Percentiles rank a stretch among this genome's conserved stretches.
These are phyloP conservation scores for Lactarius psammicola DNA, from an alignment of 768 basidiomycete genomes.

Conservation along the genomic window DNA sequence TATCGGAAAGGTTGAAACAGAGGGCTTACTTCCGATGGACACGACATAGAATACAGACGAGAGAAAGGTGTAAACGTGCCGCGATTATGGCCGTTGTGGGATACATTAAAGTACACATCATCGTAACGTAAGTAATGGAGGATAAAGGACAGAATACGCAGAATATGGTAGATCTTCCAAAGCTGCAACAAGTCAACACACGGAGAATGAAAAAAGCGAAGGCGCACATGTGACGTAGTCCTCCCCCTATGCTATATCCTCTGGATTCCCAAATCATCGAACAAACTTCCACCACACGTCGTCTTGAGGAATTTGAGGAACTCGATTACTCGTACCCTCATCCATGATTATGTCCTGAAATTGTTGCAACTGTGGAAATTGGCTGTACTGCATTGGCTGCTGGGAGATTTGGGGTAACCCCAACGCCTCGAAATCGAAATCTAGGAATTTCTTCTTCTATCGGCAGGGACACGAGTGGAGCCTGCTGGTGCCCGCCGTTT, in stretches of 20 bases:
- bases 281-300: constrained; percentile 44
- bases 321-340: constrained; percentile 20
- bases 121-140: background rate
- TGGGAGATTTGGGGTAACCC: constrained; percentile 6
- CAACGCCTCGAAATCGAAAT: constrained; percentile 14
- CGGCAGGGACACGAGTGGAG: background rate
- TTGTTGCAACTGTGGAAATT: constrained; percentile 19
- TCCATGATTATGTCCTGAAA: constrained; percentile 20
- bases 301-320: constrained; percentile 32
- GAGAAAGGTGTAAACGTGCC: constrained; percentile 11
- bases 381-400: constrained; percentile 19
- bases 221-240: background rate
- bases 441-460: constrained; percentile 7
- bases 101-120: background rate
- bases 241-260: too few species aligned
- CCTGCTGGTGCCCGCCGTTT: constrained; percentile 2
- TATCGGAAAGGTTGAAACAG: constrained; percentile 38
- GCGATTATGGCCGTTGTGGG: background rate
- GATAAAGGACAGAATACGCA: constrained; percentile 4
- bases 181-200: background rate
- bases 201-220: background rate
- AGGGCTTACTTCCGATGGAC: constrained; percentile 58
- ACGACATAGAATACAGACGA: constrained; percentile 28
- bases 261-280: constrained; percentile 34
- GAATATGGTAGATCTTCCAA: background rate